Evolutionary conservation across 164 flowering plant genomes (phyloP).

Genomic region (Echeveria elegans): DNA sequence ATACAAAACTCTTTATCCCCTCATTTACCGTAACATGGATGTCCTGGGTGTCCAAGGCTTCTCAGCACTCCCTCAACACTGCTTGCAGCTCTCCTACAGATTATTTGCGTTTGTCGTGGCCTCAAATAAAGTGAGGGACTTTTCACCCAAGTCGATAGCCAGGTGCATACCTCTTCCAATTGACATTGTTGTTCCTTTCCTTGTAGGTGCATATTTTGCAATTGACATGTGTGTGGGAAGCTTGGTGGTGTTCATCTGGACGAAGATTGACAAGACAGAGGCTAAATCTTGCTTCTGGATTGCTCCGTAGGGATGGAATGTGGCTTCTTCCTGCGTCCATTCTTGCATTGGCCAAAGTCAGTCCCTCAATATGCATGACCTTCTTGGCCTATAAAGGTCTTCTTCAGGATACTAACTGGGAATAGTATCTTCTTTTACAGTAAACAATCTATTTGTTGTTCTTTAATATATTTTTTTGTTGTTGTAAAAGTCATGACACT

Average conservation of each 20-base stretch:
- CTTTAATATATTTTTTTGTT: too few relatives aligned
- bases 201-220: conserved; percentile 79
- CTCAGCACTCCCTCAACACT: conserved; percentile 75
- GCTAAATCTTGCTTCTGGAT: conserved; percentile 66
- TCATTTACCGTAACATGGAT: conserved; percentile 88
- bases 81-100: conserved; percentile 73
- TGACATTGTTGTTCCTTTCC: conserved; percentile 95
- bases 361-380: conserved; percentile 69
- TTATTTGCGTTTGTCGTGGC: conserved; percentile 62
- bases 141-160: conserved; percentile 34
- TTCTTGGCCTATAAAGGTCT: conserved; percentile 24
- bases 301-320: conserved; percentile 63
- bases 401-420: background rate
- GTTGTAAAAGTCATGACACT: too few relatives aligned
- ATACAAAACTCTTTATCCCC: conserved; percentile 80
- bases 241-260: conserved; percentile 67
- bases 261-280: conserved; percentile 36
- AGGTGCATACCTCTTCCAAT: conserved; percentile 80
- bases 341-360: conserved; percentile 41
- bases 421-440: too few relatives aligned
- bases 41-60: conserved; percentile 83
- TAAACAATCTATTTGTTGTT: too few relatives aligned
- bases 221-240: conserved; percentile 93
- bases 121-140: conserved; percentile 53
- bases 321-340: conserved; percentile 58